These are phyloP conservation scores for Coemansia reversa DNA, from an alignment of 192 early-diverging fungal genomes.

Conservation along the genomic window DNA sequence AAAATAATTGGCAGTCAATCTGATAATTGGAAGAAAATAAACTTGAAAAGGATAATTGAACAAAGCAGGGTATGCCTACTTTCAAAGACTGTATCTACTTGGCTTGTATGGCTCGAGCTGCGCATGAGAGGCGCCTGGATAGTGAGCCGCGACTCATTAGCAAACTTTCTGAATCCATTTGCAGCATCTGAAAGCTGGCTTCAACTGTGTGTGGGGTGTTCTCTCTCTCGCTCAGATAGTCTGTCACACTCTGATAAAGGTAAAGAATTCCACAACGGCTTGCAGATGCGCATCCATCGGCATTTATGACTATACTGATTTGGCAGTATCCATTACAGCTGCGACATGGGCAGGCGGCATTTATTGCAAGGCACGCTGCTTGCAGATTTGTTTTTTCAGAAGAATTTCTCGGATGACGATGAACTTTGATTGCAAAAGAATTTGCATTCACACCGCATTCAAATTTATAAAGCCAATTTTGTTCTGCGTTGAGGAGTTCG, in stretches of 20 bases:
- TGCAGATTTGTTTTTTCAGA: not conserved
- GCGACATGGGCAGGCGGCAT: not conserved
- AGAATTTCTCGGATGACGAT: not conserved
- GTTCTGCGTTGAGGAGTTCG: not conserved
- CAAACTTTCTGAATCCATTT: not conserved
- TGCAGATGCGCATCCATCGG: slow-evolving; percentile 18
- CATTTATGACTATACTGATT: not conserved
- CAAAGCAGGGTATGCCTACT: not conserved
- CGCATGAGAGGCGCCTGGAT: too few species aligned
- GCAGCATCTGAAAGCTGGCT: not conserved
- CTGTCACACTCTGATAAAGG: slow-evolving; percentile 9
- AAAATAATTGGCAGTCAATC: not conserved
- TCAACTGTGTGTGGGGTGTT: not conserved
- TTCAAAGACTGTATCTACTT: not conserved
- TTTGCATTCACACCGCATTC: not conserved
- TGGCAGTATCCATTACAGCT: slow-evolving; percentile 3
- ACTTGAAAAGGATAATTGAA: not conserved
- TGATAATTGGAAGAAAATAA: not conserved
- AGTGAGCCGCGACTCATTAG: not conserved
- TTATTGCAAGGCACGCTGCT: not conserved
- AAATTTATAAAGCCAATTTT: not conserved
- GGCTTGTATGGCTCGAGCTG: not conserved
- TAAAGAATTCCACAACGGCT: slow-evolving; percentile 1
- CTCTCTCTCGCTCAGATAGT: not conserved
- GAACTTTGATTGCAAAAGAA: not conserved